These are phyloP conservation scores for Osmanthus fragrans DNA, from an alignment of 257 asterid genomes.

Conservation along the genomic window DNA sequence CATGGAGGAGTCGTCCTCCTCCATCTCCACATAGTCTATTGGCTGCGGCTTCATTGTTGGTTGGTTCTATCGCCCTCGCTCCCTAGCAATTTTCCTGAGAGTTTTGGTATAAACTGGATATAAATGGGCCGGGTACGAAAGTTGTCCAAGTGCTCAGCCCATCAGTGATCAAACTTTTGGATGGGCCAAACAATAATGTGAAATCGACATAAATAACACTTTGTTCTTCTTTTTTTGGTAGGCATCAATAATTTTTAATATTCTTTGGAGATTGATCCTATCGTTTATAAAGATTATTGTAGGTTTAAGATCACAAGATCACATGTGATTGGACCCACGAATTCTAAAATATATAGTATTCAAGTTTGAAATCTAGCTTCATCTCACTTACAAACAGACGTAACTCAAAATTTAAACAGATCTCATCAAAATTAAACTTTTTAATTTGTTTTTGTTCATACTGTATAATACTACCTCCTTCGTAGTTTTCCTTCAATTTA, in stretches of 20 bases:
- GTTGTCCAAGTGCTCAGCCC: not conserved
- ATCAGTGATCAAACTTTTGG: not conserved
- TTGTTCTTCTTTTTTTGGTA: not conserved
- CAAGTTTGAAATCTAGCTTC: no score
- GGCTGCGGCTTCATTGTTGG: conserved; percentile 39
- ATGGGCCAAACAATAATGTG: not conserved
- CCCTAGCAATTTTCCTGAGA: not conserved
- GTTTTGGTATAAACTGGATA: not conserved
- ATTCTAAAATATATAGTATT: no score
- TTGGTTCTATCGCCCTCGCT: not conserved
- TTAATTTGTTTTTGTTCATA: no score
- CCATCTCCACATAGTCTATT: conserved; percentile 36
- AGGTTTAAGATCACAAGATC: no score
- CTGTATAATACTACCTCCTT: no score
- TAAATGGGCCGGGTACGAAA: not conserved
- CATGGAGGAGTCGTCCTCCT: conserved; percentile 32
- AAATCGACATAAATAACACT: not conserved
- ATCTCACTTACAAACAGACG: no score
- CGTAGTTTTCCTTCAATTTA: not conserved
- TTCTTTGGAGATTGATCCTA: no score
- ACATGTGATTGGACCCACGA: no score
- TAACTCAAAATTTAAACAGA: no score
- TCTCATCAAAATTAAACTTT: no score
- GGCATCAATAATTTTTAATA: no score
- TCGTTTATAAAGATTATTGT: no score